Evolutionary conservation across 768 basidiomycete genomes (phyloP).

Genomic region (Porpolomopsis calyptriformis): DNA sequence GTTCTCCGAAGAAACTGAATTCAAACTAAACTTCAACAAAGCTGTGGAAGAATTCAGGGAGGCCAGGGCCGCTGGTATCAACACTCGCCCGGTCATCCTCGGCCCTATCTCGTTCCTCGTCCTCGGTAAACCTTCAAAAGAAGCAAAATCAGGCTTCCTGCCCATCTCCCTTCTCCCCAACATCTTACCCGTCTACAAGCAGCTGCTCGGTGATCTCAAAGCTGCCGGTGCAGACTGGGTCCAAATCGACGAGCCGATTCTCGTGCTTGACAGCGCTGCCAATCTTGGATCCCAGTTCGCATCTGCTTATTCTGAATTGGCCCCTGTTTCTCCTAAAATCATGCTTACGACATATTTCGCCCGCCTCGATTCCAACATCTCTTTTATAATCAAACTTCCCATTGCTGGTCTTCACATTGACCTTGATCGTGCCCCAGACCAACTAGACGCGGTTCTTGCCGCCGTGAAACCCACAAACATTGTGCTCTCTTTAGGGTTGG

Average conservation of each 20-base stretch:
- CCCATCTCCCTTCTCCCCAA: slow-evolving; percentile 84
- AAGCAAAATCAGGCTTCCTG: slow-evolving; percentile 73
- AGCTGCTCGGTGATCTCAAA: slow-evolving; percentile 84
- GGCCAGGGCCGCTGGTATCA: slow-evolving; percentile 81
- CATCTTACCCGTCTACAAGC: slow-evolving; percentile 84
- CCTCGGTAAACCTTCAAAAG: slow-evolving; percentile 85
- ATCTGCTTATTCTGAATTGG: slow-evolving; percentile 71
- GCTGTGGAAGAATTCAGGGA: slow-evolving; percentile 89
- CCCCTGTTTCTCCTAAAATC: slow-evolving; percentile 80
- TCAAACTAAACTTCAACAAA: slow-evolving; percentile 96
- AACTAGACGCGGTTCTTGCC: slow-evolving; percentile 71
- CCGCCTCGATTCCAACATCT: slow-evolving; percentile 87
- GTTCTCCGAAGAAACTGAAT: slow-evolving; percentile 79
- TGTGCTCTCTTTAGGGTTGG: slow-evolving; percentile 83
- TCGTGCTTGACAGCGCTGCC: slow-evolving; percentile 81
- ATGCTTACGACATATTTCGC: slow-evolving; percentile 94
- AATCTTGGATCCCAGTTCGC: slow-evolving; percentile 70
- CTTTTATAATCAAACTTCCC: slow-evolving; percentile 84
- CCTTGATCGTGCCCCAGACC: slow-evolving; percentile 83
- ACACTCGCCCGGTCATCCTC: slow-evolving; percentile 89
- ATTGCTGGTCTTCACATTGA: slow-evolving; percentile 93
- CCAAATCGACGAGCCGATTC: slow-evolving; percentile 94
- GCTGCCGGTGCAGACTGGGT: slow-evolving; percentile 88
- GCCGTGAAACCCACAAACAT: slow-evolving; percentile 78
- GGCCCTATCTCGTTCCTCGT: slow-evolving; percentile 93